Evolutionary conservation across 805 yeast genomes (phyloP), one percentile per base, ranked within the genome.

Genomic region (Lachancea meyersii): DNA sequence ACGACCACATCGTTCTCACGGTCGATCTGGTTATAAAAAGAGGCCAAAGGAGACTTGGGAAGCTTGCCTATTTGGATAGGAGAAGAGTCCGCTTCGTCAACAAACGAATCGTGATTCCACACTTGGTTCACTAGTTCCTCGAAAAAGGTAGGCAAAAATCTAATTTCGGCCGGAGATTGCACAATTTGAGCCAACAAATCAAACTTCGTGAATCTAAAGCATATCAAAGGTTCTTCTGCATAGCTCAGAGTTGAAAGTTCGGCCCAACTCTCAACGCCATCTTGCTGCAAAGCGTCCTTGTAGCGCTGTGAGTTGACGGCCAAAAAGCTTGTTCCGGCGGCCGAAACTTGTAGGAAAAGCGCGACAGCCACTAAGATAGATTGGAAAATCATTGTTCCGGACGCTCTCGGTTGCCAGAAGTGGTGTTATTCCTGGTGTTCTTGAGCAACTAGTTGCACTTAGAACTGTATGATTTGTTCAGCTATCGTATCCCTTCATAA

Each of bases 151-250:
- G 51, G 40, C 31, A 59, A 46, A 38, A 48, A 57, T 35, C 54
- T 51, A 28, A 38, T 46, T 11, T 40, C 37, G 10, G 33, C 40
- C 11, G 39, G 43, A 13, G 47, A 43, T 18, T 45, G 40, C 10
- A 31, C 45, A 17, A 43, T 38, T 11, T 41, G 42, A 16, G 47
- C 50, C 19, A 53, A 14, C 2, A 56, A 4, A 19, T 49, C 50
- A 36, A 46, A 54, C 14, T 48, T 46, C 16, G 44, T 32, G 35
- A 59, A 57, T 35, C 55, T 54, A 41, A 55, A 52, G 16, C 58
- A 43, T 19, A 57, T 48, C 2, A 57, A 7, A 10, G 64, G 64
- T 23, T 51, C 47, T 10, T 48, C 45, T 13, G 39, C 31, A 24
- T 35, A 22, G 18, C 45, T 35, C 5, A 40, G 6, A 7, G n/a